Evolutionary conservation across 768 basidiomycete genomes (phyloP).

Genomic region (Termitomyces sp.): DNA sequence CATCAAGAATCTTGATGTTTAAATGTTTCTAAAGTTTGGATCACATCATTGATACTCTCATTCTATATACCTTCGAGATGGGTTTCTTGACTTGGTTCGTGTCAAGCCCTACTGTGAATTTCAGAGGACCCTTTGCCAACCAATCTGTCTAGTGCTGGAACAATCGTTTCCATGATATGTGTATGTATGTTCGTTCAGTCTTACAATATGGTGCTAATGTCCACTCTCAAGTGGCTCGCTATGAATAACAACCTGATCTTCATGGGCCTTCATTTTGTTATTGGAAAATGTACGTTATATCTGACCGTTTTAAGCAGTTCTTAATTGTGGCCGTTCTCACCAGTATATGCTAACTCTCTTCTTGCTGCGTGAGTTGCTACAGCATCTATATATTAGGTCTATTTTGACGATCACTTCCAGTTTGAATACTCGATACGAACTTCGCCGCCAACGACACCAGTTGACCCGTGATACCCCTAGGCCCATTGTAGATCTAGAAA

Average conservation of each 20-base stretch:
- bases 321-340: neutral
- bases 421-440: slow-evolving; percentile 22
- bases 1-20: neutral
- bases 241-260: slow-evolving; percentile 40
- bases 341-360: neutral
- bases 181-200: slow-evolving; percentile 26
- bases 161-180: slow-evolving; percentile 47
- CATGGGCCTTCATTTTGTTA: slow-evolving; percentile 39
- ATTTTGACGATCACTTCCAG: slow-evolving; percentile 8
- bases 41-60: slow-evolving; percentile 36
- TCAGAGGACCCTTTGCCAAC: neutral
- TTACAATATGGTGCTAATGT: slow-evolving; percentile 2
- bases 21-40: slow-evolving; percentile 27
- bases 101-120: neutral
- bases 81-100: slow-evolving; percentile 38
- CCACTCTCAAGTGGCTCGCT: slow-evolving; percentile 37
- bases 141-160: slow-evolving; percentile 34
- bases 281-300: slow-evolving; percentile 32
- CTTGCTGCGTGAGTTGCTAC: slow-evolving; percentile 28
- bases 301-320: neutral
- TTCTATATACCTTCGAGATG: slow-evolving; percentile 42
- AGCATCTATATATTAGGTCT: neutral
- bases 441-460: slow-evolving; percentile 16
- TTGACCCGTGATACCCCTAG: too few species aligned
- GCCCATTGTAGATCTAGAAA: neutral